Evolutionary conservation across 352 stramenopile species (phyloP).

Genomic region (Phytophthora ohioensis): DNA sequence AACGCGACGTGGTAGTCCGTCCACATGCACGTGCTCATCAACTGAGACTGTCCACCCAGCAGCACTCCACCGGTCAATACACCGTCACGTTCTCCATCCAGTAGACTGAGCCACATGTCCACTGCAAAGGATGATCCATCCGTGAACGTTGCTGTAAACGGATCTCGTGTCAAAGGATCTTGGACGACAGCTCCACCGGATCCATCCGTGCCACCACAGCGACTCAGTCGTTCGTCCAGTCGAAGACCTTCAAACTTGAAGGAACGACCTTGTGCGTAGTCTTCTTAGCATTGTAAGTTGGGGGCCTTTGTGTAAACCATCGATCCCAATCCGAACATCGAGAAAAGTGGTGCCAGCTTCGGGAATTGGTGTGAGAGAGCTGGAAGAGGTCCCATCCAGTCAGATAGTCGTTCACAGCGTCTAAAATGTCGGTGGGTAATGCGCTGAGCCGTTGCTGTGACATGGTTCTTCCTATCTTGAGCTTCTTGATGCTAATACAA

Average conservation of each 20-base stretch:
- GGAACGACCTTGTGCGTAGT: conserved; percentile 13
- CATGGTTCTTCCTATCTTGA: not conserved
- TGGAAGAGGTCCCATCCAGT: conserved; percentile 18
- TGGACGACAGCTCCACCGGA: conserved; percentile 11
- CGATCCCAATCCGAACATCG: not conserved
- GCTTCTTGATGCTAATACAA: not conserved
- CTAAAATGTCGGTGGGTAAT: conserved; percentile 3
- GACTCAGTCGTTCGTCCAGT: conserved; percentile 15
- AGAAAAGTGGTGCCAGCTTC: conserved; percentile 10
- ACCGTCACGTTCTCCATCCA: conserved; percentile 20
- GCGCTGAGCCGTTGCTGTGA: not conserved
- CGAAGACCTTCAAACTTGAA: conserved; percentile 18
- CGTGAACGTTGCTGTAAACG: not conserved
- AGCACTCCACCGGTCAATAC: conserved; percentile 18
- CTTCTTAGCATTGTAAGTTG: not conserved
- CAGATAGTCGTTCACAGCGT: conserved; percentile 18
- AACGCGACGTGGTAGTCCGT: conserved; percentile 24
- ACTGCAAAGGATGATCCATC: conserved; percentile 10
- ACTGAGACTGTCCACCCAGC: conserved; percentile 14
- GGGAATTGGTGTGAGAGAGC: conserved; percentile 12
- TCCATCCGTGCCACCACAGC: conserved; percentile 10
- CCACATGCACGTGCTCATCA: conserved; percentile 24
- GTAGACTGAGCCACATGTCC: conserved; percentile 20
- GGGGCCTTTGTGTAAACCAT: not conserved
- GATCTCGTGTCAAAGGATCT: not conserved